These are phyloP conservation scores for Phyllostachys edulis DNA, from an alignment of 176 grass and related monocot genomes.

Conservation along the genomic window DNA sequence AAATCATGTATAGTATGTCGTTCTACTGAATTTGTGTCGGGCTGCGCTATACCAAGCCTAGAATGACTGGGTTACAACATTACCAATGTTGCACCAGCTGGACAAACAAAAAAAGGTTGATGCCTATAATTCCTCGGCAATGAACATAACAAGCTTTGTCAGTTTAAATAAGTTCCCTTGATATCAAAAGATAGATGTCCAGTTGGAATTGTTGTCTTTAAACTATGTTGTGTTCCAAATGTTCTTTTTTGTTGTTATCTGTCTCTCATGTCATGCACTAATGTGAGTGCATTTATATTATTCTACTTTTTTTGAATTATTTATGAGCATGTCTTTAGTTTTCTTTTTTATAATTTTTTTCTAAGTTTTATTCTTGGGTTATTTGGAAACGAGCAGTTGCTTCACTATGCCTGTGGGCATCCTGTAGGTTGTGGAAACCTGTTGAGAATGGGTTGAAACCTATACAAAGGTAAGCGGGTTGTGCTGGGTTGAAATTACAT, in stretches of 20 bases:
- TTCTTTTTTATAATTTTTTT: too few relatives aligned
- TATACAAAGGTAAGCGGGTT: too few relatives aligned
- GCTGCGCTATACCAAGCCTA: not conserved
- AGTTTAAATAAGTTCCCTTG: not conserved
- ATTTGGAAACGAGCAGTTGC: too few relatives aligned
- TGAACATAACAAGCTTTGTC: too few relatives aligned
- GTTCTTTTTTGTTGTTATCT: not conserved
- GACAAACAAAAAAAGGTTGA: not conserved
- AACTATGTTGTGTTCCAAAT: not conserved
- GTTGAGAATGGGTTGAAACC: too few relatives aligned
- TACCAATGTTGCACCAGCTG: not conserved
- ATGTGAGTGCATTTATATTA: not conserved
- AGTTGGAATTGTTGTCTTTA: not conserved
- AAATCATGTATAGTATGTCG: constrained; percentile 49
- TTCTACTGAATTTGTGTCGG: constrained; percentile 37
- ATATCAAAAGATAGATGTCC: not conserved
- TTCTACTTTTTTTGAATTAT: too few relatives aligned
- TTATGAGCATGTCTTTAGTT: too few relatives aligned
- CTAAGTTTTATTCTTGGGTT: too few relatives aligned
- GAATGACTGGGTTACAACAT: not conserved
- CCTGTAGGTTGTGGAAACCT: too few relatives aligned
- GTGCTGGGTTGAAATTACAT: too few relatives aligned
- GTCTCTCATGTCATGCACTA: not conserved
- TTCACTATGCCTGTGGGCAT: too few relatives aligned
- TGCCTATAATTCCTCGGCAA: not conserved